Percentiles rank a stretch among this genome's conserved stretches.
Evolutionary conservation across 75 land plant genomes (phyloP).

Genomic region (Larix kaempferi): DNA sequence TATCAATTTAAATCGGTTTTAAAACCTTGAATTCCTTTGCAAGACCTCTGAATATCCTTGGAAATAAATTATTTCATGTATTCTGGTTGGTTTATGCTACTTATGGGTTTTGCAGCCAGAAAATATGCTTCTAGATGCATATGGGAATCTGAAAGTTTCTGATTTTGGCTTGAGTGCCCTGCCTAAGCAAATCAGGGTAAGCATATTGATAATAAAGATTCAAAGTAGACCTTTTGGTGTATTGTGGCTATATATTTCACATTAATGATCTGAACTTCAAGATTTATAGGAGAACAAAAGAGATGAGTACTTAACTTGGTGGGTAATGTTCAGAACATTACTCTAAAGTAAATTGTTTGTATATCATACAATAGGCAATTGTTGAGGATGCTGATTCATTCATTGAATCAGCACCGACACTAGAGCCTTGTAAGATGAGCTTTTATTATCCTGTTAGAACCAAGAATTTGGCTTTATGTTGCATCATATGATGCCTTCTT

Average conservation of each 20-base stretch:
- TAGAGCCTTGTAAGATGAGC: neutral
- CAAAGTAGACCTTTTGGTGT: no score
- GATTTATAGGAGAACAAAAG: neutral
- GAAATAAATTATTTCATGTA: neutral
- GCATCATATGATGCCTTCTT: neutral
- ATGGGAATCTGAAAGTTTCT: constrained; percentile 66
- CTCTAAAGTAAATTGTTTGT: neutral
- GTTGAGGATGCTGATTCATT: neutral
- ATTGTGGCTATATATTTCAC: neutral
- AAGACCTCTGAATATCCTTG: neutral
- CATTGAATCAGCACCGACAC: neutral
- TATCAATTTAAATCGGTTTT: neutral
- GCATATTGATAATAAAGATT: neutral
- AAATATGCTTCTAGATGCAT: constrained; percentile 62
- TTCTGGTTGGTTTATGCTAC: neutral
- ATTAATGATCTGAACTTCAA: neutral
- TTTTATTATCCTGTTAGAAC: neutral
- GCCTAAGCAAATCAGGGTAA: constrained; percentile 59
- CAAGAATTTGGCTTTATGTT: neutral
- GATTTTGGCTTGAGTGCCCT: constrained; percentile 85
- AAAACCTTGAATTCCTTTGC: neutral
- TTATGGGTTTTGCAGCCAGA: constrained; percentile 56
- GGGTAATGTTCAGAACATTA: neutral
- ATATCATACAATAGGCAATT: neutral
- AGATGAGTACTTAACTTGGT: no score